Conservation (phyloP, 2,329 filamentous ascomycete genomes). For the Fusarium sp. region DNA sequence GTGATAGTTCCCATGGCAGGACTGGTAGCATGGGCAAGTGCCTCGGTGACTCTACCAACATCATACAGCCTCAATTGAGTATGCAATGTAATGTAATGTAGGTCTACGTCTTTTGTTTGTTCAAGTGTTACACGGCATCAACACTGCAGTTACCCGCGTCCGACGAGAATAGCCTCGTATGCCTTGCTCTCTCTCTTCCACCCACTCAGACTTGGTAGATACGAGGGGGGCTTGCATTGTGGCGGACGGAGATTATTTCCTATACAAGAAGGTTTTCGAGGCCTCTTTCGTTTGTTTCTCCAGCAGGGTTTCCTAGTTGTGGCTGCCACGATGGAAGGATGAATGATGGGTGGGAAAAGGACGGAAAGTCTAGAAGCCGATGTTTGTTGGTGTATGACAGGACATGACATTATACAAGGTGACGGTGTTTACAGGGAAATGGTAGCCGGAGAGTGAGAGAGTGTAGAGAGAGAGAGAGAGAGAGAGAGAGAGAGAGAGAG, state of each 20-base stretch:
- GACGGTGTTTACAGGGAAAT: conserved; percentile 1
- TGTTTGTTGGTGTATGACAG: background rate
- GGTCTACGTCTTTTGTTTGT: conserved; percentile 5
- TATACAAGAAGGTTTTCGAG: conserved; percentile 5
- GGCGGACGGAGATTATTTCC: conserved; percentile 9
- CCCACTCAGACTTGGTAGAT: background rate
- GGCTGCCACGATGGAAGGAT: conserved; percentile 10
- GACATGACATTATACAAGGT: background rate
- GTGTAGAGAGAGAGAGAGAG: background rate
- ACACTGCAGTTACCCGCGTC: conserved; percentile 45
- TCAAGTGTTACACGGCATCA: conserved; percentile 38
- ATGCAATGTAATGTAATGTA: background rate
- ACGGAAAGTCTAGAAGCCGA: background rate
- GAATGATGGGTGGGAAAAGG: background rate
- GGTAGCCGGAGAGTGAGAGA: conserved; percentile 7
- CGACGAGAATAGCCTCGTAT: conserved; percentile 51
- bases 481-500: background rate
- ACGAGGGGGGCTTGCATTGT: conserved; percentile 20
- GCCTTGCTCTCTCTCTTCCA: conserved; percentile 4
- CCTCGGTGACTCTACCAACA: conserved; percentile 10
- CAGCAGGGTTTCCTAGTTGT: background rate
- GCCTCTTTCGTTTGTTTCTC: conserved; percentile 3
- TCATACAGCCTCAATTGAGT: conserved; percentile 1
- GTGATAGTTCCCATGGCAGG: conserved; percentile 34
- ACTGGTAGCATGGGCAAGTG: conserved; percentile 39